Evolutionary conservation across 768 basidiomycete genomes (phyloP), one percentile per base, ranked within the genome.

Genomic region (Amanita pseudoporphyria): DNA sequence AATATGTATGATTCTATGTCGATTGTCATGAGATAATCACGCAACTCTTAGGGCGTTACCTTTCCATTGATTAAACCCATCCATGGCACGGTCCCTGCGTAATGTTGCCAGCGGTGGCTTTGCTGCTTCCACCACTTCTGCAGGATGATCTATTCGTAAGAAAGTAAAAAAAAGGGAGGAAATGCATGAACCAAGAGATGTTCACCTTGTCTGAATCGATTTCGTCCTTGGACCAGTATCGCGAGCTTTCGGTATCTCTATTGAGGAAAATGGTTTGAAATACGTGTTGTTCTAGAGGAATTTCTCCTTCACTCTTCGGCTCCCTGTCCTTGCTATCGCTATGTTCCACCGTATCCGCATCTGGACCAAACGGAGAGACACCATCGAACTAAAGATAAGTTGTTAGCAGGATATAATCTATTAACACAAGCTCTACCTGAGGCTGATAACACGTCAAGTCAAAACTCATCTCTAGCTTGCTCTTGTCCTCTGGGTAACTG

Each of bases 91-190:
- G 64, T 65, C 5, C 62, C 59, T 14, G 62, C 63, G 50, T 67
- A 70, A 51, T 69, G 68, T 57, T 74, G 72, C 72, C 72, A 76
- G 19, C 72, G 66, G 54, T 76, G 72, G 45, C 70, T 70, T 57
- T 73, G 72, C 57, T 75, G 74, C 57, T 76, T 75, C 74, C 73
- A 76, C 73, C 71, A 72, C 57, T 73, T 72, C 58, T 73, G 65
- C 56, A 63, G 43, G 24, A 75, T 70, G 30, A 67, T 57, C 57
- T 64, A 35, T n/a, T 19, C 6, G 14, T n/a, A 22, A 33, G 21
- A 32, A 13, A 35, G 19, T 19, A 31, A 39, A 16, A 28, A 16
- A 9, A 10, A 40, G n/a, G 16, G 18, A 47, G 5, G 16, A 35
- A 16, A 13, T 42, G 14, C 38, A 2, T 10, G 32, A 16, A 33